Conservation (phyloP, 352 stramenopile genomes). For the Sclerospora graminicola region DNA sequence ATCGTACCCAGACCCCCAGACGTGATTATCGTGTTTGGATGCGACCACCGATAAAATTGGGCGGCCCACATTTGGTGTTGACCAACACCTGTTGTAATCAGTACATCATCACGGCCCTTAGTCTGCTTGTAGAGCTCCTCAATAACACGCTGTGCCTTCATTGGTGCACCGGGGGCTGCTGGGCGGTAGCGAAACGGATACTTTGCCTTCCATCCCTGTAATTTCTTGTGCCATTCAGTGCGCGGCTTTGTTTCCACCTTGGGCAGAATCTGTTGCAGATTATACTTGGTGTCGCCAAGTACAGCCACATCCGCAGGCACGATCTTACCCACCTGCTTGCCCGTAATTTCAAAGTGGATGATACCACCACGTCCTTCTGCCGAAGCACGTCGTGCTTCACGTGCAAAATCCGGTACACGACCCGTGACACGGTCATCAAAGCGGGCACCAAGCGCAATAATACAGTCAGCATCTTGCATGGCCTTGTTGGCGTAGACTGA, state of each 20-base stretch:
- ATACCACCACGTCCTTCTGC: constrained; percentile 89
- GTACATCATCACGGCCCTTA: constrained; percentile 85
- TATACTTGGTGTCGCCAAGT: constrained; percentile 84
- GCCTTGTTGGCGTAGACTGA: constrained; percentile 94
- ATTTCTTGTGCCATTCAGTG: constrained; percentile 88
- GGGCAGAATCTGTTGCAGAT: constrained; percentile 84
- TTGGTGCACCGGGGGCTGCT: constrained; percentile 46
- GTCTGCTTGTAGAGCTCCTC: constrained; percentile 91
- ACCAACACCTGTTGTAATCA: constrained; percentile 92
- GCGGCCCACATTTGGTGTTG: constrained; percentile 96
- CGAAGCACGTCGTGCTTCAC: constrained; percentile 85
- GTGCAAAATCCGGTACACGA: constrained; percentile 88
- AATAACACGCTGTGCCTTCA: constrained; percentile 93
- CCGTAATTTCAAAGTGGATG: constrained; percentile 93
- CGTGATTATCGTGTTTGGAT: constrained; percentile 89
- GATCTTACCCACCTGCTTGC: constrained; percentile 82
- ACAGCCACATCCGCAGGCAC: constrained; percentile 72
- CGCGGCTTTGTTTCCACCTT: constrained; percentile 74
- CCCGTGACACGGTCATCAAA: constrained; percentile 96
- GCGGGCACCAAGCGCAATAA: constrained; percentile 90
- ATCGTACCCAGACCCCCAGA: constrained; percentile 93
- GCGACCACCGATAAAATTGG: constrained; percentile 93
- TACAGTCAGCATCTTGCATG: constrained; percentile 91
- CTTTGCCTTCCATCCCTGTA: constrained; percentile 85
- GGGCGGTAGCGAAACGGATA: constrained; percentile 90